Percentiles rank a stretch among this genome's conserved stretches.
These are phyloP conservation scores for Backusella parvicylindrica DNA, from an alignment of 192 early-diverging fungal genomes.

Conservation along the genomic window DNA sequence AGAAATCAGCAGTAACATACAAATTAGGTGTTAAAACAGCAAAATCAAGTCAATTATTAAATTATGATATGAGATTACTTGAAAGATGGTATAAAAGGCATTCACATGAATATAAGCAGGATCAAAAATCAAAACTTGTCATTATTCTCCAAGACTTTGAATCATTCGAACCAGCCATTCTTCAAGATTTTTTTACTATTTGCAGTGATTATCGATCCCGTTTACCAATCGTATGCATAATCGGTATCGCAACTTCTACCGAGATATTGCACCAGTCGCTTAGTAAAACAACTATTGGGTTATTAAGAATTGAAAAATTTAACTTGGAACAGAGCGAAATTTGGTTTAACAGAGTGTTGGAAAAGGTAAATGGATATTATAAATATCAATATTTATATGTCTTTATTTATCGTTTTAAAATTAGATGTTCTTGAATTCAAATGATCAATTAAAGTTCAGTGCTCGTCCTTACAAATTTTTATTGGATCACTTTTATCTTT, in stretches of 20 bases:
- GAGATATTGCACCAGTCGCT: constrained; percentile 80
- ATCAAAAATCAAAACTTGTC: constrained; percentile 50
- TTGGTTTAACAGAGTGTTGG: constrained; percentile 67
- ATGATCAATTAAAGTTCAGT: constrained; percentile 59
- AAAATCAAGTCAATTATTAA: constrained; percentile 33
- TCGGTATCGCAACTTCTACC: constrained; percentile 86
- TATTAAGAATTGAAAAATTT: constrained; percentile 78
- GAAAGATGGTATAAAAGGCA: constrained; percentile 57
- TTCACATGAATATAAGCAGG: neutral
- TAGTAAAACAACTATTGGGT: constrained; percentile 63
- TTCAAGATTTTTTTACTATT: constrained; percentile 74
- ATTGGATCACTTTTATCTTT: constrained; percentile 76
- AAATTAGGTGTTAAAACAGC: neutral
- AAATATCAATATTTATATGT: neutral
- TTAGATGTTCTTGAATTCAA: constrained; percentile 56
- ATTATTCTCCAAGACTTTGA: constrained; percentile 89
- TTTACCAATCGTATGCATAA: constrained; percentile 75
- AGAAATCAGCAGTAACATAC: constrained; percentile 4
- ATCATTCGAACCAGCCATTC: constrained; percentile 64
- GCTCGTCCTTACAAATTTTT: constrained; percentile 69
- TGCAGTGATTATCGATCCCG: constrained; percentile 64
- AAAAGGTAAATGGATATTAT: constrained; percentile 55
- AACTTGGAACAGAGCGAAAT: constrained; percentile 71
- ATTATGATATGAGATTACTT: constrained; percentile 67
- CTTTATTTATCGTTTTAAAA: neutral